Evolutionary conservation across 1,284 basidiomycete genomes (phyloP).

Genomic region (Tylopilus sp.): DNA sequence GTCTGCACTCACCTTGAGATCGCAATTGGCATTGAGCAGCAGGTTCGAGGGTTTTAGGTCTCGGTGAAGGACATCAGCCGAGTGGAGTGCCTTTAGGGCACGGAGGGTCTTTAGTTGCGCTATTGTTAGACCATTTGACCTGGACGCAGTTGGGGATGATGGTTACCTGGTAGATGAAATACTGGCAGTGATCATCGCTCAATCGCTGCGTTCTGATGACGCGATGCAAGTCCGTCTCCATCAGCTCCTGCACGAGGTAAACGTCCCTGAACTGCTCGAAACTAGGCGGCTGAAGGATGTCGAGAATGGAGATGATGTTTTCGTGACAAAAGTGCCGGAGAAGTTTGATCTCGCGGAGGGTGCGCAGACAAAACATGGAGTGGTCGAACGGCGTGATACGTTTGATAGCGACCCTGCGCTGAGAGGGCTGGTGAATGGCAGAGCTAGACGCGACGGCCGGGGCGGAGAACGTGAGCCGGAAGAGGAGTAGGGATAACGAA

Average conservation of each 20-base stretch:
- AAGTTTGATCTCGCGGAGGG: constrained; percentile 86
- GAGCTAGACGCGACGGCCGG: constrained; percentile 43
- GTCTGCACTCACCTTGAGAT: constrained; percentile 67
- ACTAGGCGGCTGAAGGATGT: constrained; percentile 62
- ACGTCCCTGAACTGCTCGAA: constrained; percentile 76
- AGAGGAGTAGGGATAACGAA: neutral
- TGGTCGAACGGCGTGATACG: constrained; percentile 86
- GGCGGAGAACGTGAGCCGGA: neutral
- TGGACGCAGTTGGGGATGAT: constrained; percentile 11
- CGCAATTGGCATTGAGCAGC: constrained; percentile 91
- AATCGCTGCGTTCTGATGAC: constrained; percentile 84
- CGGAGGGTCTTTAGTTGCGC: constrained; percentile 62
- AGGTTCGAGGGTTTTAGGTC: constrained; percentile 94
- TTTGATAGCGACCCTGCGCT: constrained; percentile 73
- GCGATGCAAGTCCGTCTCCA: constrained; percentile 89
- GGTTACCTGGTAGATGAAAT: constrained; percentile 88
- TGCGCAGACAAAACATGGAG: constrained; percentile 83
- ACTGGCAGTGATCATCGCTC: constrained; percentile 89
- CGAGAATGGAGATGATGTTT: constrained; percentile 81
- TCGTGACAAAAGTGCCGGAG: constrained; percentile 42
- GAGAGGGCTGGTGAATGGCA: constrained; percentile 61
- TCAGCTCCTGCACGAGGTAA: constrained; percentile 86
- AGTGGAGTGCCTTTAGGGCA: constrained; percentile 89
- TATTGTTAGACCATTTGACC: constrained; percentile 5
- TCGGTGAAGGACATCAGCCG: constrained; percentile 82